phyloP scores from a whole-genome alignment of 1,284 basidiomycete genomes.

The Peniophora sp. region DNA sequence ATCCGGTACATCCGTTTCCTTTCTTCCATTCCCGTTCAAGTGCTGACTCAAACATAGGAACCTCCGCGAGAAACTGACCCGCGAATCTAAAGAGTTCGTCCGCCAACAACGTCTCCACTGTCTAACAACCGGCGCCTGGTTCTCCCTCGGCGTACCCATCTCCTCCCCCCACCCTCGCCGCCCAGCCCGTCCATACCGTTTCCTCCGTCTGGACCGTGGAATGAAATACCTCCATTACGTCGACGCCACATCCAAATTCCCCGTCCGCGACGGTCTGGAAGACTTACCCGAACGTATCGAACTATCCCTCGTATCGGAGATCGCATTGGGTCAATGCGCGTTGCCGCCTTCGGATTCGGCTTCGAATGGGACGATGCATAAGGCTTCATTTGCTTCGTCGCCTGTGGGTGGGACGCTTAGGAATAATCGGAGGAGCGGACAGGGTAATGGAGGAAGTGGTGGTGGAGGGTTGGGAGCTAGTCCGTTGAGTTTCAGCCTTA shows the following conservation, averaged over 20 bases:
- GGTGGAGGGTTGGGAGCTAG: constrained; percentile 34
- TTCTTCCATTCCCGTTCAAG: constrained; percentile 1
- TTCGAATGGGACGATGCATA: too few relatives aligned
- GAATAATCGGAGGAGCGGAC: too few relatives aligned
- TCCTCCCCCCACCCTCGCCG: constrained; percentile 39
- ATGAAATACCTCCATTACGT: constrained; percentile 78
- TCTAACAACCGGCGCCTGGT: constrained; percentile 87
- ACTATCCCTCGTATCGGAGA: constrained; percentile 68
- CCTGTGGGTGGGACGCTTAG: constrained; percentile 19
- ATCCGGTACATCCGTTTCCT: constrained; percentile 51
- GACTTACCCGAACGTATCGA: constrained; percentile 85
- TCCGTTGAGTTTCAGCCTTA: constrained; percentile 73
- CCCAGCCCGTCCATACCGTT: constrained; percentile 64
- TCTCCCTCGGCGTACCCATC: constrained; percentile 64
- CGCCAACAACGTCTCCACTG: constrained; percentile 87
- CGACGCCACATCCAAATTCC: constrained; percentile 71
- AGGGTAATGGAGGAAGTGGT: too few relatives aligned
- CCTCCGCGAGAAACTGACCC: constrained; percentile 80
- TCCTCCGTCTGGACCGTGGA: constrained; percentile 69
- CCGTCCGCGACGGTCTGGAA: constrained; percentile 73
- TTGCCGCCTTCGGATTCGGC: constrained; percentile 51
- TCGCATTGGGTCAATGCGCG: constrained; percentile 72
- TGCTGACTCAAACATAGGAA: constrained; percentile 40
- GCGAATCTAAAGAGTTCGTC: constrained; percentile 91
- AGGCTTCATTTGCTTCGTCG: constrained; percentile 31